phyloP scores from a whole-genome alignment of 441 rosid genomes.

The Pelargonium citronellum region DNA sequence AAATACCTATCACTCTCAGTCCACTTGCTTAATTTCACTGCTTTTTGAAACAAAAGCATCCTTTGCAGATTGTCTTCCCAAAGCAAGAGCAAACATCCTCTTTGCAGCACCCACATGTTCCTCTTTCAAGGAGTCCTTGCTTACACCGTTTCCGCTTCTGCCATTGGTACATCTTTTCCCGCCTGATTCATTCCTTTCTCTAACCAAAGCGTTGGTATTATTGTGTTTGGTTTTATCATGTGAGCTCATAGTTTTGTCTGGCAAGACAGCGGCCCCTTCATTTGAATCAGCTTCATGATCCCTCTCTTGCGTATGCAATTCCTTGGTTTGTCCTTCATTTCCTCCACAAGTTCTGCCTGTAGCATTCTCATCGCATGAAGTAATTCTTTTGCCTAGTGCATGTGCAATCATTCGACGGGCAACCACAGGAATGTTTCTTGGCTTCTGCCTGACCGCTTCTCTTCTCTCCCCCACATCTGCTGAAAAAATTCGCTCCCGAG shows the following conservation, averaged over 20 bases:
- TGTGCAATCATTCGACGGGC: constrained; percentile 78
- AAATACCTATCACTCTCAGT: constrained; percentile 11
- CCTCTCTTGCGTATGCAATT: constrained; percentile 19
- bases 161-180: constrained; percentile 19
- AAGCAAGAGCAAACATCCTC: constrained; percentile 62
- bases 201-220: constrained; percentile 19
- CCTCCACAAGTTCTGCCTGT: constrained; percentile 20
- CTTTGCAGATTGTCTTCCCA: constrained; percentile 43
- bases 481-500: constrained; percentile 58
- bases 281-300: constrained; percentile 24
- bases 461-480: constrained; percentile 28
- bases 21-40: constrained; percentile 27
- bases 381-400: constrained; percentile 55
- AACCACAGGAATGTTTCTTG: constrained; percentile 43
- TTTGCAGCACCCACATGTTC: constrained; percentile 58
- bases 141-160: too few relatives aligned
- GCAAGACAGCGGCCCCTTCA: constrained; percentile 20
- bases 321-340: constrained; percentile 19
- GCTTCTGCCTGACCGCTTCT: constrained; percentile 41
- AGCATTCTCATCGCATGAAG: constrained; percentile 15
- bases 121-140: constrained; percentile 37
- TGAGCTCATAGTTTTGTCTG: constrained; percentile 11
- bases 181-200: constrained; percentile 16
- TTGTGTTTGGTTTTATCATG: constrained; percentile 21
- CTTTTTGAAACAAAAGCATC: constrained; percentile 28